Conservation (phyloP, 192 early-diverging fungal genomes). For the Linnemannia exigua region DNA sequence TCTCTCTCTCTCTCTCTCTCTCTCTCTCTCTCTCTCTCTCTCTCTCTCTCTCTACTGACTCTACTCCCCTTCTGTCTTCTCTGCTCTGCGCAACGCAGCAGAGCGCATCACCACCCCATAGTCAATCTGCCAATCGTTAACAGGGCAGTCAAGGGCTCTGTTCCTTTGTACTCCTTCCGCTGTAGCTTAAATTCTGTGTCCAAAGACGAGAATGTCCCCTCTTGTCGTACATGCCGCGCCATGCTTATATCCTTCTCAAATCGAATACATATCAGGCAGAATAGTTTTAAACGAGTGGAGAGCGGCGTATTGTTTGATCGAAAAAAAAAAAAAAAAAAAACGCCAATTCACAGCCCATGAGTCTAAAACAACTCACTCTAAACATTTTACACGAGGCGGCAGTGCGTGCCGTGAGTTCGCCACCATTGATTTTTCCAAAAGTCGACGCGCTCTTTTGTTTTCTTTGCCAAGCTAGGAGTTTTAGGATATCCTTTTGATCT, state of each 20-base stretch:
- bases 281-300: not conserved
- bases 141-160: not conserved
- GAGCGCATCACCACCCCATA: not conserved
- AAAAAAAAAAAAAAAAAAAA: not conserved
- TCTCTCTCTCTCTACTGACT: too few species aligned
- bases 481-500: not conserved
- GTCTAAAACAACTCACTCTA: not conserved
- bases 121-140: not conserved
- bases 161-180: not conserved
- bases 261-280: not conserved
- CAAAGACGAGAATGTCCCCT: not conserved
- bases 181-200: not conserved
- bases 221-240: not conserved
- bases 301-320: not conserved
- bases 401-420: not conserved
- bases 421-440: not conserved
- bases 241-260: not conserved
- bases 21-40: too few species aligned
- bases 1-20: too few species aligned
- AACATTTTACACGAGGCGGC: not conserved
- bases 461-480: not conserved
- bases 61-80: not conserved
- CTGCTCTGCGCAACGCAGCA: conserved; percentile 8
- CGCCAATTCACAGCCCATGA: not conserved
- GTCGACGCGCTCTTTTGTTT: not conserved